Evolutionary conservation across 2,329 filamentous ascomycete species (phyloP).

Genomic region (Gyromitra esculenta): DNA sequence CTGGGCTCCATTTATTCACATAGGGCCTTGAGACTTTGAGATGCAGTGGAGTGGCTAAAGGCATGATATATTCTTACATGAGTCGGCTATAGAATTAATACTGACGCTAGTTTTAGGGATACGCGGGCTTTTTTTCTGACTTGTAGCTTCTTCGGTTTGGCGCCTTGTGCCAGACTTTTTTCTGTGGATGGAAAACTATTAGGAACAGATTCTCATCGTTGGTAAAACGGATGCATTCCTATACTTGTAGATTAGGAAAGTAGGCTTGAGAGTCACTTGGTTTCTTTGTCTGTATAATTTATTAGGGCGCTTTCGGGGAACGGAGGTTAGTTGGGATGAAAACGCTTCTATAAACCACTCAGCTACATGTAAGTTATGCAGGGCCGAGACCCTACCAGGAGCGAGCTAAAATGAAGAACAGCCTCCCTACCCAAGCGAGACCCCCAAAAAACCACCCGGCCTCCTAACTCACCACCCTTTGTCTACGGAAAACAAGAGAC

Average conservation of each 20-base stretch:
- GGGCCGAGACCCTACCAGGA: too few relatives aligned
- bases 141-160: background rate
- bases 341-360: too few relatives aligned
- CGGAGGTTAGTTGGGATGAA: background rate
- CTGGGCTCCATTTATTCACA: slow-evolving; percentile 8
- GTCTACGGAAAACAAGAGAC: too few relatives aligned
- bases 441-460: too few relatives aligned
- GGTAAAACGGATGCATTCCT: background rate
- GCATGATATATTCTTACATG: background rate
- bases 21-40: background rate
- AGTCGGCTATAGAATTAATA: background rate
- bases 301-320: background rate
- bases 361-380: too few relatives aligned
- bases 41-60: background rate
- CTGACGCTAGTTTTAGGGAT: background rate
- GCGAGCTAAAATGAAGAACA: too few relatives aligned
- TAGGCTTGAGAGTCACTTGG: background rate
- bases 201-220: background rate
- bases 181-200: background rate
- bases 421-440: too few relatives aligned
- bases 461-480: too few relatives aligned
- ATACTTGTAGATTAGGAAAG: background rate
- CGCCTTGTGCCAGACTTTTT: background rate
- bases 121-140: background rate
- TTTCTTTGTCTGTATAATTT: background rate